Evolutionary conservation across 2,329 filamentous ascomycete species (phyloP), one percentile per base, ranked within the genome.

Genomic region (Verticillium tricorpus): DNA sequence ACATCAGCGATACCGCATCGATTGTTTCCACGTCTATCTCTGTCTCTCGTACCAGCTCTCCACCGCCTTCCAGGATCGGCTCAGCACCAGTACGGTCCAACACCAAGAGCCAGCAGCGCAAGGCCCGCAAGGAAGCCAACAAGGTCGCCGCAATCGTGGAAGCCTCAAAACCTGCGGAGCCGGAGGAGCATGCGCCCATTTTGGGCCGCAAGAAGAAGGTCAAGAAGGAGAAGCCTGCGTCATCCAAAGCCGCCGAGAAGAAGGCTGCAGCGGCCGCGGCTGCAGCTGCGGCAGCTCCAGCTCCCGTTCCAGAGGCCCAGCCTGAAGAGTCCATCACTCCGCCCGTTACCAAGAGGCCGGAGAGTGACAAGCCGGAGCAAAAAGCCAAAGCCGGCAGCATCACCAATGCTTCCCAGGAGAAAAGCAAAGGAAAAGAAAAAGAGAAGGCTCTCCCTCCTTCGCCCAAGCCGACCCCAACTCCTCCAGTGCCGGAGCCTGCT

Each of bases 191-290:
- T 66, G 91, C 87, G 8, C 91, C 92, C 0, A 89, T 96, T 50
- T 73, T 92, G 57, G 90, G 90, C 37, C 85, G 91, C 59, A 93
- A 93, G 80, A 94, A 92, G 80, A 95, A 94, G 77, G 86, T 91
- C 72, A 93, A 91, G 80, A 94, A 92, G 76, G 87, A 89, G 68
- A 88, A 85, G 68, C 73, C 74, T 15, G 37, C 60, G 8, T 73
- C 74, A 54, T 60, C 68, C 0, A 61, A 64, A 57, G 54, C 61
- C 19, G 40, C 58, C 9, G 65, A 69, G 60, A 64, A 67, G 56
- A 58, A 28, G 12, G n/a, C 31, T 19, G 12, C 55, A 14, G 32
- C 55, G 5, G 9, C 35, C 5, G 19, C 56, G 7, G 12, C 34
- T n/a, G 35, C 56, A 2, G 11, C 56, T 19, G 56, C 15, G 0